Base-by-base conservation (phyloP, 768 basidiomycete genomes). In the Tricholoma saponaceum region DNA sequence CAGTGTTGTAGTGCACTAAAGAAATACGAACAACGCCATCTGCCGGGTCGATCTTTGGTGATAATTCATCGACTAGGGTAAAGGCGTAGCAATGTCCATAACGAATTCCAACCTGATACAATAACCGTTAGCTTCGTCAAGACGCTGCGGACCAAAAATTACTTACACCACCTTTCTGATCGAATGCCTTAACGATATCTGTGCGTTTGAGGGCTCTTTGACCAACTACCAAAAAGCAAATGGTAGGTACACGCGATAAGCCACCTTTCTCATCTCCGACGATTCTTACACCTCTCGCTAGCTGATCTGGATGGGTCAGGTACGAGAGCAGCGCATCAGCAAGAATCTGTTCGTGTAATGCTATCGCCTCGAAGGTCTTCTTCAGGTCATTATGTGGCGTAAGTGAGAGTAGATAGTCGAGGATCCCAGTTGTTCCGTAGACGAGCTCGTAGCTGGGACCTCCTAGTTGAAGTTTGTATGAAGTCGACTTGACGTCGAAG, bases 81-180 rank as follows among this genome's bases (percentile, higher is more conserved):
- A 86, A 87, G 2, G 90, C 88, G 64, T 91, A 90, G 65, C 86
- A 90, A 66, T 92, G 85, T 1, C 90, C 90, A 57, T 80, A 89
- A 20, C 87, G 85, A 57, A 92, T 87, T 0, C 90, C 90, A 49
- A 90, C 79, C 90, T 92, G 62, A 22, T 12, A 16, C 32, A 41
- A 4, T 49, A 7, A 28, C 35, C 22, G 35, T 33, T 56, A 44
- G 20, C 18, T n/a, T 41, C 39, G 30, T 9, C 13, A 56, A 51
- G 12, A 28, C 30, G 26, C 41, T 8, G 33, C 39, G 49, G 16
- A 28, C 18, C 18, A 51, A 9, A n/a, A 8, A 32, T 52, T 7
- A 78, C 86, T 64, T 55, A 90, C 90, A 33, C 77, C 76, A 22
- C 83, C 83, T 52, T 79, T 83, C 63, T 76, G 67, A 66, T 92